Percentiles rank a stretch among this genome's conserved stretches.
phyloP scores from a whole-genome alignment of 768 basidiomycete genomes.

The Multifurca ochricompacta region DNA sequence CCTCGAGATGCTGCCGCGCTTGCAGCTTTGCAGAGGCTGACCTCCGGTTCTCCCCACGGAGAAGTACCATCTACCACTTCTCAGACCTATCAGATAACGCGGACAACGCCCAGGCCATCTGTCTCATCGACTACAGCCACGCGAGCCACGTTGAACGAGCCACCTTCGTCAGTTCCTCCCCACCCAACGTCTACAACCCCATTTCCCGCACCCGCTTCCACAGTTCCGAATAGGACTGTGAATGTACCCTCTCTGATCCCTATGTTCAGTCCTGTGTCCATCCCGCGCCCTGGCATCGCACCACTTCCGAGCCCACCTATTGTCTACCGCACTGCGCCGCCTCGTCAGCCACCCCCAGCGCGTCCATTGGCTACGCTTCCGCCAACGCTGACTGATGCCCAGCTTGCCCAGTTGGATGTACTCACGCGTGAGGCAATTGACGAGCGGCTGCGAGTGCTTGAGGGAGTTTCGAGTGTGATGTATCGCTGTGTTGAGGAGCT shows the following conservation, averaged over 20 bases:
- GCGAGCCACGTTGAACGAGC: neutral
- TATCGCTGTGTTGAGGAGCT: constrained; percentile 74
- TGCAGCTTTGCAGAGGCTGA: constrained; percentile 54
- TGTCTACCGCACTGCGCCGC: constrained; percentile 12
- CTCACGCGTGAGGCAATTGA: constrained; percentile 78
- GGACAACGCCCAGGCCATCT: constrained; percentile 9
- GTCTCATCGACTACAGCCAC: neutral
- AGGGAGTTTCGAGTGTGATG: constrained; percentile 69
- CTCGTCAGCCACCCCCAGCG: constrained; percentile 1
- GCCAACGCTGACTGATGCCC: constrained; percentile 46
- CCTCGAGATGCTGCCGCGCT: constrained; percentile 53
- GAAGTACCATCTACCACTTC: neutral
- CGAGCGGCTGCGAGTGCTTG: constrained; percentile 70
- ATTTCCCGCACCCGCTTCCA: constrained; percentile 13
- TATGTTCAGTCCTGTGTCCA: constrained; percentile 27
- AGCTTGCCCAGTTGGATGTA: constrained; percentile 55
- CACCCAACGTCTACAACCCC: constrained; percentile 1
- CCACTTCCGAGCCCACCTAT: constrained; percentile 4
- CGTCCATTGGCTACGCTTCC: constrained; percentile 32
- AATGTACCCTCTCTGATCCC: constrained; percentile 33
- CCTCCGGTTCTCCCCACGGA: neutral
- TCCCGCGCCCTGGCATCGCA: constrained; percentile 11
- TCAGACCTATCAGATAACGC: constrained; percentile 1
- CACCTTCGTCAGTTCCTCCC: neutral
- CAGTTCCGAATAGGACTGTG: constrained; percentile 15